Percentiles rank a stretch among this genome's conserved stretches.
phyloP scores from a whole-genome alignment of 441 rosid species.

The Syzygium syzygioides region DNA sequence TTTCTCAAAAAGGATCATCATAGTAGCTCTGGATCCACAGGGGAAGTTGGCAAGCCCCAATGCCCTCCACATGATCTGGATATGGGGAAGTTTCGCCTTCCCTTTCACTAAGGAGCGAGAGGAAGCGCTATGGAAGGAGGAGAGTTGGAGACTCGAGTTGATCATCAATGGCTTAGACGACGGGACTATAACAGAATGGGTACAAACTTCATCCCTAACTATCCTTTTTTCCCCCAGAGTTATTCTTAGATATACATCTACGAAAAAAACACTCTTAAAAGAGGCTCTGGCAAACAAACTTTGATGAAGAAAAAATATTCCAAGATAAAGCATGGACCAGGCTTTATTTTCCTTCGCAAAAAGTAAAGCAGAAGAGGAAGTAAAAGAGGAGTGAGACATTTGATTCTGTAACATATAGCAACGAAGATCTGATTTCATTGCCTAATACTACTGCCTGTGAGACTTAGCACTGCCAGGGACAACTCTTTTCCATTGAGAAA shows the following conservation, averaged over 20 bases:
- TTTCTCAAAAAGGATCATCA: slow-evolving; percentile 13
- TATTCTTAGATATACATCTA: neutral
- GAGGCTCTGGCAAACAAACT: neutral
- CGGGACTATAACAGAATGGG: slow-evolving; percentile 5
- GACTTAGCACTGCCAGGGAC: neutral
- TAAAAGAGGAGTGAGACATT: neutral
- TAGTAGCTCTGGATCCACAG: slow-evolving; percentile 20
- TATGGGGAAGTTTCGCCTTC: slow-evolving; percentile 22
- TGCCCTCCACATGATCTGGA: slow-evolving; percentile 34
- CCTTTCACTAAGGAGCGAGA: slow-evolving; percentile 24
- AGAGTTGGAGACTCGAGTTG: slow-evolving; percentile 23
- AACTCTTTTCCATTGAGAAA: neutral
- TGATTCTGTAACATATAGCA: neutral
- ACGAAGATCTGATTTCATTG: neutral
- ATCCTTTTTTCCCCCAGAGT: neutral
- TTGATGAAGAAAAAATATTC: neutral
- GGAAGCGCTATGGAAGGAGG: slow-evolving; percentile 20
- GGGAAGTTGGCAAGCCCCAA: slow-evolving; percentile 23
- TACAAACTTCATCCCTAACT: neutral
- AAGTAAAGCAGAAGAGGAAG: neutral
- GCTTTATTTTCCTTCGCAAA: neutral
- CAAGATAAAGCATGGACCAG: neutral
- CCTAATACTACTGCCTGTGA: neutral
- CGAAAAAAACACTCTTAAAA: neutral
- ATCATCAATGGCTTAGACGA: slow-evolving; percentile 17